Conservation (phyloP, 805 yeast species). For the Hanseniaspora taiwanica region DNA sequence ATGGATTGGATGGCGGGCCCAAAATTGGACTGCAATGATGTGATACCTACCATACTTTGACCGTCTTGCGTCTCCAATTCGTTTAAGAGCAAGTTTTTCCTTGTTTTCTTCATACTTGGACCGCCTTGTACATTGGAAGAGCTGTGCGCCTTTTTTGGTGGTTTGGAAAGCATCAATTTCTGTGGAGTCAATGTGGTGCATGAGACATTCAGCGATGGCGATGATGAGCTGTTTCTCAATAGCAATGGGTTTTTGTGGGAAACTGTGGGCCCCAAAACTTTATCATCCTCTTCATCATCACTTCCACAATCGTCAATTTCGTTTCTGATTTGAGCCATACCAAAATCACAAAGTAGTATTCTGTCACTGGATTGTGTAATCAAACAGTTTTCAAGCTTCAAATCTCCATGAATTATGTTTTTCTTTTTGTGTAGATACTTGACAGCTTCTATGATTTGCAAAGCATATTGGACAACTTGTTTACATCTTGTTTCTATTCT, state of each 20-base stretch:
- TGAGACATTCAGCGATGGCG: neutral
- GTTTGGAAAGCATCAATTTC: no score
- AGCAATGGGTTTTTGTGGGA: no score
- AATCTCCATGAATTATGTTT: slow-evolving; percentile 62
- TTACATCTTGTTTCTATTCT: slow-evolving; percentile 24
- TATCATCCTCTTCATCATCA: no score
- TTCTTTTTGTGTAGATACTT: slow-evolving; percentile 49
- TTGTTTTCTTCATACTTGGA: no score
- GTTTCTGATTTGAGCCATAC: slow-evolving; percentile 44
- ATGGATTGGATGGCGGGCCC: slow-evolving; percentile 18
- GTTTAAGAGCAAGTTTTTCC: no score
- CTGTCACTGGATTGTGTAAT: slow-evolving; percentile 29
- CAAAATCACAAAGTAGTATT: slow-evolving; percentile 74
- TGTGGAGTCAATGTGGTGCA: neutral
- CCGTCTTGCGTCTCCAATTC: no score
- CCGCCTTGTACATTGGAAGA: no score
- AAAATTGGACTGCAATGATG: slow-evolving; percentile 15
- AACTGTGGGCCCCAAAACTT: no score
- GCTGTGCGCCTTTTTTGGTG: no score
- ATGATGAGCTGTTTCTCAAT: no score
- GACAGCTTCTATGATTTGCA: slow-evolving; percentile 47
- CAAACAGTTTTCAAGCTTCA: slow-evolving; percentile 70
- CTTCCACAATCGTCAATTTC: slow-evolving; percentile 8
- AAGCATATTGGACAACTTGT: slow-evolving; percentile 26
- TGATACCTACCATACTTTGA: slow-evolving; percentile 20